These are phyloP conservation scores for Fusarium guadeloupense DNA, from an alignment of 2,329 filamentous ascomycete species.

Conservation along the genomic window DNA sequence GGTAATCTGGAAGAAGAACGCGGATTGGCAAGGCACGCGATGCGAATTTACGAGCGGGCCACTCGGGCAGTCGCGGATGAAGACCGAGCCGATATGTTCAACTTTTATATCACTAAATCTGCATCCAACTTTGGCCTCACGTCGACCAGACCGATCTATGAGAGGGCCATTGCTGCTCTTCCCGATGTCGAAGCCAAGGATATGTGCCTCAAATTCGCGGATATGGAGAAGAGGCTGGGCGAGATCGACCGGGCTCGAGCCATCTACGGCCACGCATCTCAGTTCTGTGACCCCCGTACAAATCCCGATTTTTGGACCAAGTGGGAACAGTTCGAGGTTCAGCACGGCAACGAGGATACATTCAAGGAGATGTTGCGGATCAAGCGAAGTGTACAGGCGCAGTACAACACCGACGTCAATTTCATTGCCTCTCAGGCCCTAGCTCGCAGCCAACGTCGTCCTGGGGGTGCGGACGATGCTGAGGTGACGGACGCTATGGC, in stretches of 20 bases:
- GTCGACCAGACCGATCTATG: constrained; percentile 94
- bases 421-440: constrained; percentile 97
- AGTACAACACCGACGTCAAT: constrained; percentile 98
- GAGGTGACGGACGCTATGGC: constrained; percentile 84
- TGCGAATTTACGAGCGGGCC: constrained; percentile 98
- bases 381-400: constrained; percentile 95
- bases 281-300: constrained; percentile 95
- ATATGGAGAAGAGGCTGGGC: constrained; percentile 91
- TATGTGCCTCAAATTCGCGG: constrained; percentile 99
- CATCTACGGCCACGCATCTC: constrained; percentile 95
- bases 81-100: constrained; percentile 96
- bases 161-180: constrained; percentile 91
- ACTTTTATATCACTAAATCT: constrained; percentile 99
- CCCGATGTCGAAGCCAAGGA: constrained; percentile 93
- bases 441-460: constrained; percentile 78
- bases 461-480: constrained; percentile 53
- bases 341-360: constrained; percentile 98
- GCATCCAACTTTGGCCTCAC: constrained; percentile 97
- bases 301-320: constrained; percentile 92
- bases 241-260: constrained; percentile 95
- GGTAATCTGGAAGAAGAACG: constrained; percentile 96
- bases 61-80: constrained; percentile 95
- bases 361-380: constrained; percentile 99
- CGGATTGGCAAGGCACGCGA: constrained; percentile 92
- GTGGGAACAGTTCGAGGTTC: constrained; percentile 97